Evolutionary conservation across 768 basidiomycete genomes (phyloP).

Genomic region (Kwoniella sp.): DNA sequence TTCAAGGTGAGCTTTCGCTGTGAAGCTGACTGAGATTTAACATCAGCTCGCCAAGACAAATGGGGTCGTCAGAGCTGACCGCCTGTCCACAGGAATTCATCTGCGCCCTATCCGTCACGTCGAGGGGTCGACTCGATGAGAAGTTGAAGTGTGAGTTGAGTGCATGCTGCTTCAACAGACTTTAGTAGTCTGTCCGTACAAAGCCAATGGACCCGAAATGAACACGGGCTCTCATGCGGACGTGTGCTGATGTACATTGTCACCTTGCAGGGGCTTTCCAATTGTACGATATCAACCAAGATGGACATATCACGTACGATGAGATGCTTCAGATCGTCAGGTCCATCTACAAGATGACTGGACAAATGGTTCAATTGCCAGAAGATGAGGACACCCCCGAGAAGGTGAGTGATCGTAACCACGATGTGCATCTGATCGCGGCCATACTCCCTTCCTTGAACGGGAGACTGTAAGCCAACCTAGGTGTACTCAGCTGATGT

Average conservation of each 20-base stretch:
- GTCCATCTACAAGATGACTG: conserved; percentile 99
- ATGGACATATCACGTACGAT: conserved; percentile 95
- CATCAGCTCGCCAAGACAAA: no score
- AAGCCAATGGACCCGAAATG: no score
- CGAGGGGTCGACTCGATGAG: conserved; percentile 89
- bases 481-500: conserved; percentile 17
- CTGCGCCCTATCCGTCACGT: conserved; percentile 92
- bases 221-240: no score
- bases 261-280: conserved; percentile 97
- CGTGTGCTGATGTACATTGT: no score
- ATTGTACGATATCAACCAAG: conserved; percentile 97
- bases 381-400: conserved; percentile 99
- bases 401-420: conserved; percentile 78
- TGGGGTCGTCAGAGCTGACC: not conserved
- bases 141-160: conserved; percentile 85
- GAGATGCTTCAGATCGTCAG: conserved; percentile 99
- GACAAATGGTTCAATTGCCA: conserved; percentile 98
- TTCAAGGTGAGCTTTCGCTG: conserved; percentile 80
- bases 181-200: no score
- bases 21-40: no score
- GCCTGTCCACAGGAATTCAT: conserved; percentile 65
- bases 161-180: no score
- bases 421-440: no score
- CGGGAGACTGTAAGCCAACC: not conserved
- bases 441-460: not conserved